A percentile compares a stretch with the other conserved stretches of the same genome.
phyloP scores from a whole-genome alignment of 768 basidiomycete genomes.

The Crepidotus variabilis region DNA sequence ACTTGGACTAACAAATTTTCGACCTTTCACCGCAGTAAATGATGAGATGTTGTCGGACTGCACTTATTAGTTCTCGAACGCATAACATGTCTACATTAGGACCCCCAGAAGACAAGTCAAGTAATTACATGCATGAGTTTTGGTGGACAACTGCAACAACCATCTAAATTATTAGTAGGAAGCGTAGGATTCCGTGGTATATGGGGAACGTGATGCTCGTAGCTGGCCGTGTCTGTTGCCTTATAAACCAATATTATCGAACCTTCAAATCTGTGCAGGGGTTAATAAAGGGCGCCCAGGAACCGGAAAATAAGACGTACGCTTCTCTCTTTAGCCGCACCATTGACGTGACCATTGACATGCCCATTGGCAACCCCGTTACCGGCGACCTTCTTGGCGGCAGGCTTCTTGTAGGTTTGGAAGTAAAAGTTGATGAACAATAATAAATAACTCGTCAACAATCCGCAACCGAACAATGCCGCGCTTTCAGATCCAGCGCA shows the following conservation, averaged over 20 bases:
- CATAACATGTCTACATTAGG: not conserved
- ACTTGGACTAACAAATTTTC: not conserved
- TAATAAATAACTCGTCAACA: slow-evolving; percentile 87
- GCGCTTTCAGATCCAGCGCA: slow-evolving; percentile 89
- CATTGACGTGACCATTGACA: slow-evolving; percentile 30
- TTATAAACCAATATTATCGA: not conserved
- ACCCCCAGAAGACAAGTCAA: not conserved
- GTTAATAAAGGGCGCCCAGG: not conserved
- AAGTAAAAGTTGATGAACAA: slow-evolving; percentile 97
- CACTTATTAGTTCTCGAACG: not conserved
- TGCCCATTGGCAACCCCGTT: slow-evolving; percentile 41
- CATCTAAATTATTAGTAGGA: slow-evolving; percentile 26
- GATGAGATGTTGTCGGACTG: too few relatives aligned
- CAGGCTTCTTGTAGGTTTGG: slow-evolving; percentile 75
- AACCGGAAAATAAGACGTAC: not conserved
- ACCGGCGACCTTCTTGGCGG: slow-evolving; percentile 38
- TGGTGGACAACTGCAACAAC: not conserved
- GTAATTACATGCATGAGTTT: not conserved
- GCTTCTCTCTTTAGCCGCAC: slow-evolving; percentile 16
- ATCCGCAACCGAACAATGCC: slow-evolving; percentile 83
- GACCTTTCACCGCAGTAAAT: not conserved
- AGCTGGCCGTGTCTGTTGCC: slow-evolving; percentile 15
- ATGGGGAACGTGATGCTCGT: slow-evolving; percentile 27
- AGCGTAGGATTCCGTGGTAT: slow-evolving; percentile 34
- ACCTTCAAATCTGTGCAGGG: not conserved